phyloP scores from a whole-genome alignment of 192 early-diverging fungal genomes.

The Podila verticillata region DNA sequence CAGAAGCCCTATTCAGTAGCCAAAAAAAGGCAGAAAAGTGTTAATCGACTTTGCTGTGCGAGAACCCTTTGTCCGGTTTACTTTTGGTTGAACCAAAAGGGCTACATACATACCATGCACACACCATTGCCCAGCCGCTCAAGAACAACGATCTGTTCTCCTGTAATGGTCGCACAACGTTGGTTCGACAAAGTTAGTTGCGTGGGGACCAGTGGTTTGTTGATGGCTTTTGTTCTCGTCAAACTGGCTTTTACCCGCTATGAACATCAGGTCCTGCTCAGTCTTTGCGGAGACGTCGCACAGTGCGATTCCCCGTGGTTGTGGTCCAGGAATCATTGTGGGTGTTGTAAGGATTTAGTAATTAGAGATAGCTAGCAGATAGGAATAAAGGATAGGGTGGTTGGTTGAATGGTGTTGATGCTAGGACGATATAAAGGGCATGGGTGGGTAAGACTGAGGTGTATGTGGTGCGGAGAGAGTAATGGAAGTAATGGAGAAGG shows the following conservation, averaged over 20 bases:
- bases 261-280: constrained; percentile 39
- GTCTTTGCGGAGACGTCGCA: constrained; percentile 24
- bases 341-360: neutral
- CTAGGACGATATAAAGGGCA: too few relatives aligned
- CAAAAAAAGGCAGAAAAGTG: neutral
- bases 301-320: constrained; percentile 12
- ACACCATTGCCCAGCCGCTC: constrained; percentile 27
- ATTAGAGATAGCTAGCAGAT: neutral
- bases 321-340: neutral
- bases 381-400: too few relatives aligned
- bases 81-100: neutral
- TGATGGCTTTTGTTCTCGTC: too few relatives aligned
- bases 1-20: constrained; percentile 59
- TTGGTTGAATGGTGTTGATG: too few relatives aligned
- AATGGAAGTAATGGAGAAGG: too few relatives aligned
- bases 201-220: too few relatives aligned
- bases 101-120: constrained; percentile 35
- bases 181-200: neutral
- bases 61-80: neutral
- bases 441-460: too few relatives aligned
- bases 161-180: constrained; percentile 4
- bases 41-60: neutral
- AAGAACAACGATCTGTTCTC: constrained; percentile 33
- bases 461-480: too few relatives aligned
- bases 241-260: constrained; percentile 19